Evolutionary conservation across 148 eudicot genomes (phyloP).

Genomic region (Spergularia marina): DNA sequence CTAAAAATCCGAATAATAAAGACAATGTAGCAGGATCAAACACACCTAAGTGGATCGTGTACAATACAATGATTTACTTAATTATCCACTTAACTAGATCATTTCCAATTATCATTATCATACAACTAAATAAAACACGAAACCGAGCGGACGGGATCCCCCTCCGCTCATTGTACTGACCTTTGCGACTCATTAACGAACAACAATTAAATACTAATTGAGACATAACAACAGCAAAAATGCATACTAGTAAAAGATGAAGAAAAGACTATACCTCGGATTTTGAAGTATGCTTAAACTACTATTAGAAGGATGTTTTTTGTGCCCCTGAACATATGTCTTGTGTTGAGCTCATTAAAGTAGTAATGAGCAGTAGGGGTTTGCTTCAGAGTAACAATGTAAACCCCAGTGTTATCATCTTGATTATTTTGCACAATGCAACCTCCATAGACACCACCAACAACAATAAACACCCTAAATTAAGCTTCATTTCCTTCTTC

Average conservation of each 20-base stretch:
- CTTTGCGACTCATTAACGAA: neutral
- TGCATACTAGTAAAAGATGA: neutral
- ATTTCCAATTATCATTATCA: neutral
- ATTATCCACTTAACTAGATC: conserved; percentile 3
- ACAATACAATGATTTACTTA: conserved; percentile 4
- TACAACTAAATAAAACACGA: neutral
- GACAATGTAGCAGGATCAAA: neutral
- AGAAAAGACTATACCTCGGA: conserved; percentile 44
- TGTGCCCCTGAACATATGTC: conserved; percentile 11
- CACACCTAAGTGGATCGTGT: neutral
- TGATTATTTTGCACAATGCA: conserved; percentile 37
- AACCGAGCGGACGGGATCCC: neutral
- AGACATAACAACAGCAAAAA: neutral
- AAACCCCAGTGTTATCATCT: conserved; percentile 50
- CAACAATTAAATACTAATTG: neutral
- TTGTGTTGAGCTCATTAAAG: conserved; percentile 35
- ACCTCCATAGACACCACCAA: conserved; percentile 30
- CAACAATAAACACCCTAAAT: conserved; percentile 21
- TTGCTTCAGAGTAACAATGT: conserved; percentile 83
- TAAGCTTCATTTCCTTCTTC: neutral
- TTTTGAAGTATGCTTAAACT: conserved; percentile 47
- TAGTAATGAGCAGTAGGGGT: conserved; percentile 60
- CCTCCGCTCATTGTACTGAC: too few species aligned
- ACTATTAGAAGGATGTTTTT: conserved; percentile 35
- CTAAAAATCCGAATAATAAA: conserved; percentile 5